Conservation (phyloP, 2,329 filamentous ascomycete genomes). For the Lecanicillium sp. region DNA sequence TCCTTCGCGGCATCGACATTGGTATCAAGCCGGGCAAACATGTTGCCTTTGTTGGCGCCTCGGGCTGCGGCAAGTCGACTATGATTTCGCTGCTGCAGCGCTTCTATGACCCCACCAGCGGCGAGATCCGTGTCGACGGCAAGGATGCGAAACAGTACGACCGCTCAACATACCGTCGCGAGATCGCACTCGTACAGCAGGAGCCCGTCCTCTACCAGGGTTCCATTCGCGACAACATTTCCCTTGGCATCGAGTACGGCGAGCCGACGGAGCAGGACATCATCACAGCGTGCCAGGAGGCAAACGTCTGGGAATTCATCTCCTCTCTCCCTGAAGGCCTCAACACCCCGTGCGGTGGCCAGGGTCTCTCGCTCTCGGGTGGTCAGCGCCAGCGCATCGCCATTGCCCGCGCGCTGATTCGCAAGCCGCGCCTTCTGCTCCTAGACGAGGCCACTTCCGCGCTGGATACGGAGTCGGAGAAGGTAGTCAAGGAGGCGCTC, state of each 20-base stretch:
- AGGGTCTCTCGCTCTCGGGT: slow-evolving; percentile 63
- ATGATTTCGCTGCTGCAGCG: slow-evolving; percentile 47
- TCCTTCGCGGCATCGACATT: slow-evolving; percentile 35
- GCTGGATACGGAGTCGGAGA: slow-evolving; percentile 61
- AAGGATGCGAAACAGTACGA: slow-evolving; percentile 25
- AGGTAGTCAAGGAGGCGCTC: slow-evolving; percentile 57
- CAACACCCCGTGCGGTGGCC: slow-evolving; percentile 57
- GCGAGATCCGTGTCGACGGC: slow-evolving; percentile 25
- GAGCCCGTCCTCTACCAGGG: slow-evolving; percentile 40
- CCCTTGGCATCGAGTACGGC: slow-evolving; percentile 36
- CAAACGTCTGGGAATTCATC: slow-evolving; percentile 53
- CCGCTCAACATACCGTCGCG: slow-evolving; percentile 27
- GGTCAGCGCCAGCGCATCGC: slow-evolving; percentile 68
- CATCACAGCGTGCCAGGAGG: slow-evolving; percentile 43
- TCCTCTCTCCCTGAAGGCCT: slow-evolving; percentile 53
- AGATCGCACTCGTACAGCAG: slow-evolving; percentile 36
- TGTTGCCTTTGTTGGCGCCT: slow-evolving; percentile 50
- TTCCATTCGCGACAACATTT: slow-evolving; percentile 51
- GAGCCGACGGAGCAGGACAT: slow-evolving; percentile 34
- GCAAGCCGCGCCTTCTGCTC: slow-evolving; percentile 59
- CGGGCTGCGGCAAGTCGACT: slow-evolving; percentile 55
- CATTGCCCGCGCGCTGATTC: slow-evolving; percentile 65
- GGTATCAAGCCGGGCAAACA: slow-evolving; percentile 40
- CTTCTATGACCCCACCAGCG: slow-evolving; percentile 34
- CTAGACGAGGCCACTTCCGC: slow-evolving; percentile 65